Conservation (phyloP, 2,329 filamentous ascomycete genomes). For the Ophiostoma himal-ulmi region DNA sequence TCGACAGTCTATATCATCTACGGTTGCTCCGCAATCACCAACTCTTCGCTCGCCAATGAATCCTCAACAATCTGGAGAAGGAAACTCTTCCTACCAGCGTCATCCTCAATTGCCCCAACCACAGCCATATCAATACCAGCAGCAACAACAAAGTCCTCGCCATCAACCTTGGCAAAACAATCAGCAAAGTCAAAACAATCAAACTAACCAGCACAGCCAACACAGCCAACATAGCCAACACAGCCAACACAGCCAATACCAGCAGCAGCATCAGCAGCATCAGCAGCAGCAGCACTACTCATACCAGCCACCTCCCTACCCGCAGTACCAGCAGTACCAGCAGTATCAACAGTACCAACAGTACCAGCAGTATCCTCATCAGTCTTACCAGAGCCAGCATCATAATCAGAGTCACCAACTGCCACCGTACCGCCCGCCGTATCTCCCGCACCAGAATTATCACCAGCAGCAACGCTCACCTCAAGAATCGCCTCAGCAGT, state of each 20-base stretch:
- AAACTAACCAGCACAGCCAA: not conserved
- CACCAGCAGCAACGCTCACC: constrained; percentile 13
- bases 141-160: not conserved
- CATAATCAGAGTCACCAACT: not conserved
- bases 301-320: not conserved
- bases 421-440: not conserved
- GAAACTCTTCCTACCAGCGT: not conserved
- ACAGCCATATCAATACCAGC: not conserved
- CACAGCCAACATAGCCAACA: not conserved
- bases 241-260: too few relatives aligned
- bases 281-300: not conserved
- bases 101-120: not conserved
- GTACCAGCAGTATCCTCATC: not conserved
- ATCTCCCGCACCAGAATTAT: not conserved
- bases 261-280: not conserved
- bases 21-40: not conserved
- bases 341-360: not conserved
- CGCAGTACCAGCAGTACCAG: not conserved
- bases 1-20: not conserved
- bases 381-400: not conserved
- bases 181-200: not conserved
- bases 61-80: not conserved
- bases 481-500: not conserved
- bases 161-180: not conserved
- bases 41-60: not conserved